These are phyloP conservation scores for Nigrospora sphaerica DNA, from an alignment of 2,329 filamentous ascomycete species.

Conservation along the genomic window DNA sequence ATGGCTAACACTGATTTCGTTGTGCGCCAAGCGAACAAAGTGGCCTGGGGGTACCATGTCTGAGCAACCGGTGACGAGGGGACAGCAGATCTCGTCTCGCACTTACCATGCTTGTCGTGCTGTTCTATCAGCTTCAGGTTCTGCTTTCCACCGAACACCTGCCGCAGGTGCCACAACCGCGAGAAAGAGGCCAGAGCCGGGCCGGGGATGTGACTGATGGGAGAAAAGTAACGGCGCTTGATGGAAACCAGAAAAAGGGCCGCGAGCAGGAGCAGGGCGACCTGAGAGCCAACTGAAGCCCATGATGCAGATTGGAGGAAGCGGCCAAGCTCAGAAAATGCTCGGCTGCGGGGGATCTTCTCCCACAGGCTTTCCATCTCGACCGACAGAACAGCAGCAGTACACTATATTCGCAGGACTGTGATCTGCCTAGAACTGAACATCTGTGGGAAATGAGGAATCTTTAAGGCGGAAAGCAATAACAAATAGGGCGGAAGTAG, in stretches of 20 bases:
- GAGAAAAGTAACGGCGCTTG: conserved; percentile 1
- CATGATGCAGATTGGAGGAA: neutral
- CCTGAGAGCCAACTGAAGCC: neutral
- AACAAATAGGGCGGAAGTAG: too few species aligned
- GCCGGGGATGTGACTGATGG: conserved; percentile 26
- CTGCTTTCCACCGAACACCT: conserved; percentile 28
- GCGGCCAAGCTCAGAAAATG: too few species aligned
- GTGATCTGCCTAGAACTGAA: too few species aligned
- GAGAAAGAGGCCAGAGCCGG: conserved; percentile 32
- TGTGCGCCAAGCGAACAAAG: conserved; percentile 33
- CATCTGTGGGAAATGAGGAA: too few species aligned
- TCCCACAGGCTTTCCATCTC: too few species aligned
- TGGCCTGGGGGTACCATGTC: conserved; percentile 12
- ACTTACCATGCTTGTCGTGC: conserved; percentile 29
- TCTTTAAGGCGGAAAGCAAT: too few species aligned
- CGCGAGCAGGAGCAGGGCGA: neutral
- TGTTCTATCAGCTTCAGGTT: conserved; percentile 26
- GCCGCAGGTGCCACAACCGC: conserved; percentile 29
- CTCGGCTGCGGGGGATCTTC: too few species aligned
- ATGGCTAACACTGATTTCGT: conserved; percentile 35
- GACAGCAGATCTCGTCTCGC: too few species aligned
- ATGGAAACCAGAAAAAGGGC: neutral
- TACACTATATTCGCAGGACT: too few species aligned
- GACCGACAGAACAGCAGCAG: too few species aligned
- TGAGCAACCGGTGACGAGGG: neutral